These are phyloP conservation scores for Cucurbita ficifolia DNA, from an alignment of 306 rosid species.

Conservation along the genomic window DNA sequence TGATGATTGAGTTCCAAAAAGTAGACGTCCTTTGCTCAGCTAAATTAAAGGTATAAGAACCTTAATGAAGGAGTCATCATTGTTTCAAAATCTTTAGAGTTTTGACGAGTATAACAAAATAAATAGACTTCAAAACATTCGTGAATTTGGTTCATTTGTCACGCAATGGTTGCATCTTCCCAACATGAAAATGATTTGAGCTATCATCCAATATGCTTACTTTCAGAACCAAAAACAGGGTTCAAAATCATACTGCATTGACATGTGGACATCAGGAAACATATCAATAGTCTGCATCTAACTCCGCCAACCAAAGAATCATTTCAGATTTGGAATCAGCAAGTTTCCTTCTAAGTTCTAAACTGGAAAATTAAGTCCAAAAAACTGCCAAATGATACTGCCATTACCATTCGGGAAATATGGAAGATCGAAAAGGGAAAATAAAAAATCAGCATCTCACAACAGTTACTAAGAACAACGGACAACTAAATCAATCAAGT, in stretches of 20 bases:
- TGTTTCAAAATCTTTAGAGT: background rate
- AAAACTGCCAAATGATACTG: background rate
- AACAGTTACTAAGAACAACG: background rate
- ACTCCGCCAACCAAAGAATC: background rate
- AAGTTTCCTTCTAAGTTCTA: background rate
- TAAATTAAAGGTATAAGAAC: background rate
- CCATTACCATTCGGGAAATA: background rate
- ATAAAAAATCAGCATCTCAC: background rate
- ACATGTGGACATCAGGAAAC: background rate
- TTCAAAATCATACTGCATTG: background rate
- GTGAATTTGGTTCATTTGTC: background rate
- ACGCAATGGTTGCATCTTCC: background rate
- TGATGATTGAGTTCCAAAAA: background rate
- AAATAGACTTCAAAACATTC: background rate
- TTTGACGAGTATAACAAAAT: background rate
- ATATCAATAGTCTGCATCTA: background rate
- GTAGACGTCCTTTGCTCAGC: background rate
- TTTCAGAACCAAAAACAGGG: background rate
- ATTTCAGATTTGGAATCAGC: background rate
- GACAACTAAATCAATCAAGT: background rate
- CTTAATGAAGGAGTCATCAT: background rate
- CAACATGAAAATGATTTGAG: background rate
- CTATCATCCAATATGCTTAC: background rate
- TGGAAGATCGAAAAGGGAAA: background rate
- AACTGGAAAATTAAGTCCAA: background rate